A percentile compares a stretch with the other conserved stretches of the same genome.
Conservation (phyloP, 2,329 filamentous ascomycete genomes). For the Samsoniella hepiali region DNA sequence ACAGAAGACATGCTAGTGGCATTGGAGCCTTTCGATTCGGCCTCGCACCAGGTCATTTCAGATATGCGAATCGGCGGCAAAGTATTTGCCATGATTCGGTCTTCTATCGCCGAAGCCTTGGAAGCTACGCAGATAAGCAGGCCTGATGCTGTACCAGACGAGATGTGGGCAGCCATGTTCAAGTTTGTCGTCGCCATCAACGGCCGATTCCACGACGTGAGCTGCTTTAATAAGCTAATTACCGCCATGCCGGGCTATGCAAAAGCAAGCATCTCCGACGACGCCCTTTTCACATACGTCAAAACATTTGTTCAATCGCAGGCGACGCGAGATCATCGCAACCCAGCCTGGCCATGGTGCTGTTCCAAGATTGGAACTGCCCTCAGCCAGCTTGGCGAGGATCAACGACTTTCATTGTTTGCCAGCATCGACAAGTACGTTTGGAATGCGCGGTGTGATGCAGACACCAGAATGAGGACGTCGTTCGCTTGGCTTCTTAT, state of each 20-base stretch:
- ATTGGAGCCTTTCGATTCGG: slow-evolving; percentile 3
- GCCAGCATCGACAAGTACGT: background rate
- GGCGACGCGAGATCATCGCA: background rate
- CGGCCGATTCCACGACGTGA: slow-evolving; percentile 11
- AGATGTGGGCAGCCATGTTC: slow-evolving; percentile 17
- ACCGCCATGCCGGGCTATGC: background rate
- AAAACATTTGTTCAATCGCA: background rate
- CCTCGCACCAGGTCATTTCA: background rate
- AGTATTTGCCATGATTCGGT: background rate
- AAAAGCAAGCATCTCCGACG: background rate
- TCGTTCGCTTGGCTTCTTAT: slow-evolving; percentile 26
- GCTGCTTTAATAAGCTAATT: background rate
- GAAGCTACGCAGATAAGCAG: slow-evolving; percentile 1
- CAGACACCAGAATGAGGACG: slow-evolving; percentile 11
- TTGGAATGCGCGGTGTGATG: background rate
- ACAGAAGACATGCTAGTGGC: slow-evolving; percentile 7
- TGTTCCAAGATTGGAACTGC: slow-evolving; percentile 8
- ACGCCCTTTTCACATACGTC: background rate
- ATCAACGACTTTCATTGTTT: background rate
- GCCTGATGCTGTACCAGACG: background rate
- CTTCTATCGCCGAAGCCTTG: background rate
- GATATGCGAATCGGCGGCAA: background rate
- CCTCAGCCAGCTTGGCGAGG: background rate
- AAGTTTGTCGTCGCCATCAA: background rate
- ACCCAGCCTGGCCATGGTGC: slow-evolving; percentile 8